These are phyloP conservation scores for Fusarium mexicanum DNA, from an alignment of 2,329 filamentous ascomycete genomes.

Conservation along the genomic window DNA sequence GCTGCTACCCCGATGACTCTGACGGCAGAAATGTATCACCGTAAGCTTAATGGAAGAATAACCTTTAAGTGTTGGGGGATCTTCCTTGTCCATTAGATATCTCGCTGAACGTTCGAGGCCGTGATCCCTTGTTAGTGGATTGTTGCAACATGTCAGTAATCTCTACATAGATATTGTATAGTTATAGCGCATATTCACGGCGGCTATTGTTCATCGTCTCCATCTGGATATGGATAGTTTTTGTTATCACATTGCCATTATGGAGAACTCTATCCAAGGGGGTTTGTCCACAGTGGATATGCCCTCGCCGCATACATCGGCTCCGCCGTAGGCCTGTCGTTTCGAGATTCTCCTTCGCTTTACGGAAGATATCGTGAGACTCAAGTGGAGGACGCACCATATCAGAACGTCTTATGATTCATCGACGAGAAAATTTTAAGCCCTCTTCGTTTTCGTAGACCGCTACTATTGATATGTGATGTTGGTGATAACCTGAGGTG, in stretches of 20 bases:
- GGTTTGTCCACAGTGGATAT: slow-evolving; percentile 32
- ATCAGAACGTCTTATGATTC: slow-evolving; percentile 19
- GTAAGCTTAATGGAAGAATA: neutral
- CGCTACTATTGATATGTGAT: neutral
- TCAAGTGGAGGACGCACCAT: slow-evolving; percentile 4
- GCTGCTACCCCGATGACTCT: neutral
- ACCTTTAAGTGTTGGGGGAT: neutral
- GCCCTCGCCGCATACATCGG: slow-evolving; percentile 13
- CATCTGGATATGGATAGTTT: neutral
- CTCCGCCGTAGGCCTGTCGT: slow-evolving; percentile 19
- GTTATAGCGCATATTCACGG: slow-evolving; percentile 15
- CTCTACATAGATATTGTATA: neutral
- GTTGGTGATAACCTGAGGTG: neutral
- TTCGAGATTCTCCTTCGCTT: neutral
- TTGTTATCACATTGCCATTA: slow-evolving; percentile 17
- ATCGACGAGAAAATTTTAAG: neutral
- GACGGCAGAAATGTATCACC: slow-evolving; percentile 1
- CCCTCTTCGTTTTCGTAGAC: neutral
- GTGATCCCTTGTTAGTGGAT: neutral
- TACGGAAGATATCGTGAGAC: slow-evolving; percentile 12
- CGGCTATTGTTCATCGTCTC: slow-evolving; percentile 2
- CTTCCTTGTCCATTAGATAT: neutral
- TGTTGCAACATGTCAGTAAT: slow-evolving; percentile 10
- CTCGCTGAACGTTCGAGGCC: neutral
- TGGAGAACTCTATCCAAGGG: neutral